Evolutionary conservation across 2,329 filamentous ascomycete genomes (phyloP).

Genomic region (Alternaria panax): DNA sequence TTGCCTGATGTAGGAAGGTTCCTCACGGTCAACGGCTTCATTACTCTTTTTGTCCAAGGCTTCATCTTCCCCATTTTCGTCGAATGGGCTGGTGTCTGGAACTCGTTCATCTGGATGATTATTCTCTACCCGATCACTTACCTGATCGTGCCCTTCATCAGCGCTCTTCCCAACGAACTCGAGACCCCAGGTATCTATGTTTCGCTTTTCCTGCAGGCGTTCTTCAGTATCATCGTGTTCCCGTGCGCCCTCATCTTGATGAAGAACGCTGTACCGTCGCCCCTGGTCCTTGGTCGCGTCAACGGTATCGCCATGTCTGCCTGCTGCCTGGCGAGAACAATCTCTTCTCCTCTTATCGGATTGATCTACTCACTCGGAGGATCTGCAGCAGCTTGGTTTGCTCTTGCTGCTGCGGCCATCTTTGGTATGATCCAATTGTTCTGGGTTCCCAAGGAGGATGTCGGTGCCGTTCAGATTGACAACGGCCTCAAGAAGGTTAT

Average conservation of each 20-base stretch:
- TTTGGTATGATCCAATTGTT: slow-evolving; percentile 64
- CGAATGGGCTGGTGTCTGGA: slow-evolving; percentile 71
- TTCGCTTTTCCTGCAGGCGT: slow-evolving; percentile 69
- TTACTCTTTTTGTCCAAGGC: slow-evolving; percentile 76
- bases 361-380: slow-evolving; percentile 70
- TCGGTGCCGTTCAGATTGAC: slow-evolving; percentile 41
- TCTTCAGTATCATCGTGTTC: slow-evolving; percentile 72
- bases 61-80: slow-evolving; percentile 73
- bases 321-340: slow-evolving; percentile 71
- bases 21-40: slow-evolving; percentile 72
- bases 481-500: slow-evolving; percentile 43
- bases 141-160: slow-evolving; percentile 72
- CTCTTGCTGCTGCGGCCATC: slow-evolving; percentile 62
- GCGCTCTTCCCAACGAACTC: slow-evolving; percentile 61
- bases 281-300: slow-evolving; percentile 70
- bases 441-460: slow-evolving; percentile 61
- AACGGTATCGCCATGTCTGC: slow-evolving; percentile 74
- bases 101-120: slow-evolving; percentile 69
- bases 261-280: slow-evolving; percentile 73
- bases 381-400: slow-evolving; percentile 68
- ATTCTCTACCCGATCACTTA: slow-evolving; percentile 72
- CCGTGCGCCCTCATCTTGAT: slow-evolving; percentile 76
- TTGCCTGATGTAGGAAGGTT: slow-evolving; percentile 72
- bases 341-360: slow-evolving; percentile 72
- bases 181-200: slow-evolving; percentile 69